phyloP scores from a whole-genome alignment of 768 basidiomycete species.

The Pleurotus pulmonarius region DNA sequence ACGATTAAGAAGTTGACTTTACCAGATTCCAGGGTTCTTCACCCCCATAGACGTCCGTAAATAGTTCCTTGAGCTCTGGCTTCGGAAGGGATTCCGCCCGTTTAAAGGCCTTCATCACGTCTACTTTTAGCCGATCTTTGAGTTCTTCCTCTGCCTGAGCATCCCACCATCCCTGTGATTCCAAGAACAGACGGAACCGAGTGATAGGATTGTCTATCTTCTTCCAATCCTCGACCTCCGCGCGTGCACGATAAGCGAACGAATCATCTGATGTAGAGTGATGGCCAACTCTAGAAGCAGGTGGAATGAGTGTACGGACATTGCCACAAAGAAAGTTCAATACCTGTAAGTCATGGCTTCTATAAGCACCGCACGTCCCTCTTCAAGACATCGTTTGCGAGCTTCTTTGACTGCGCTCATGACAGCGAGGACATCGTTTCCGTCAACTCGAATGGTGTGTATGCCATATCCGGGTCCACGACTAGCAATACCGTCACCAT shows the following conservation, averaged over 20 bases:
- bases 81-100: slow-evolving; percentile 69
- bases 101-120: slow-evolving; percentile 77
- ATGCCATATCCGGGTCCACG: slow-evolving; percentile 92
- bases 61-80: slow-evolving; percentile 72
- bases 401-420: slow-evolving; percentile 70
- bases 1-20: slow-evolving; percentile 26
- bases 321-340: background rate
- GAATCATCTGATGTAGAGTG: slow-evolving; percentile 96
- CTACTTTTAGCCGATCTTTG: slow-evolving; percentile 62
- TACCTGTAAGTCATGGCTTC: slow-evolving; percentile 86
- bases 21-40: slow-evolving; percentile 84
- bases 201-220: slow-evolving; percentile 86
- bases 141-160: slow-evolving; percentile 68
- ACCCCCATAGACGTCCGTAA: slow-evolving; percentile 85
- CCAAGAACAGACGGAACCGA: slow-evolving; percentile 83
- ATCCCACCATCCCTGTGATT: slow-evolving; percentile 83
- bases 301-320: background rate
- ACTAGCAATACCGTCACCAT: slow-evolving; percentile 90
- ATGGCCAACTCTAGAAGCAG: slow-evolving; percentile 69
- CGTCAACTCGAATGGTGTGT: slow-evolving; percentile 89
- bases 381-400: slow-evolving; percentile 65
- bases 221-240: slow-evolving; percentile 91
- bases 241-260: slow-evolving; percentile 84
- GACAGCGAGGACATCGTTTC: slow-evolving; percentile 89
- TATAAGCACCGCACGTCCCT: slow-evolving; percentile 77